Evolutionary conservation across 768 basidiomycete genomes (phyloP).

Genomic region (Xerocomus potaroensis): DNA sequence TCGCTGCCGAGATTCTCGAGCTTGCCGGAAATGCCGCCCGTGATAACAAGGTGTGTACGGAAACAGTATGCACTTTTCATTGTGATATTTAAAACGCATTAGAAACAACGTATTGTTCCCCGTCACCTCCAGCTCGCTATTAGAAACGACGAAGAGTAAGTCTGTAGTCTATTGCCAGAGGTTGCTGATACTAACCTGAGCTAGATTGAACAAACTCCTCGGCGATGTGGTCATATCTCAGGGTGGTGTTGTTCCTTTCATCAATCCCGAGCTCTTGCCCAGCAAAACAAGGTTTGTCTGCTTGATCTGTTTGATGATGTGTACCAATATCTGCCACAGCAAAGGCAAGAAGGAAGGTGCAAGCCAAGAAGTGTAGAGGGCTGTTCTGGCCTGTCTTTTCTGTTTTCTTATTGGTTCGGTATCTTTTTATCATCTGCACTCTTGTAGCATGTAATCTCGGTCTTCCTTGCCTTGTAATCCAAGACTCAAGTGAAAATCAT

Average conservation of each 20-base stretch:
- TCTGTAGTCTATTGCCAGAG: not conserved
- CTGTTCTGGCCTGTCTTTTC: not conserved
- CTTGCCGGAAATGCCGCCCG: constrained; percentile 77
- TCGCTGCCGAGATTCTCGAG: constrained; percentile 91
- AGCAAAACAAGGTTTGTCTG: constrained; percentile 26
- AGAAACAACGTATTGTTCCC: constrained; percentile 93
- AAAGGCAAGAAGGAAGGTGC: constrained; percentile 34
- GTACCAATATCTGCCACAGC: constrained; percentile 16
- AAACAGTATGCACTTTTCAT: not conserved
- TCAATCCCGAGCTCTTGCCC: constrained; percentile 43
- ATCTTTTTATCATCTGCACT: constrained; percentile 29
- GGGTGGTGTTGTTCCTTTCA: constrained; percentile 79
- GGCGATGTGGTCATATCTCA: constrained; percentile 87
- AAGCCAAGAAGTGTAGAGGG: constrained; percentile 30
- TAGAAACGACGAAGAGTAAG: constrained; percentile 83
- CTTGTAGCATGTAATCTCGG: constrained; percentile 28
- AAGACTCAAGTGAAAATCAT: not conserved
- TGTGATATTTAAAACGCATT: not conserved
- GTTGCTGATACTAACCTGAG: not conserved
- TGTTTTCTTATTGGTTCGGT: constrained; percentile 17
- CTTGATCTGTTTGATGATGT: not conserved
- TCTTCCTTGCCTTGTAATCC: constrained; percentile 18
- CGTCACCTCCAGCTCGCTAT: constrained; percentile 91
- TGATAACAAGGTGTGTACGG: constrained; percentile 29
- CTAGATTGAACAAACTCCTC: constrained; percentile 71